Conservation (phyloP, 1,284 basidiomycete genomes). For the Pseudozyma hubeiensis region DNA sequence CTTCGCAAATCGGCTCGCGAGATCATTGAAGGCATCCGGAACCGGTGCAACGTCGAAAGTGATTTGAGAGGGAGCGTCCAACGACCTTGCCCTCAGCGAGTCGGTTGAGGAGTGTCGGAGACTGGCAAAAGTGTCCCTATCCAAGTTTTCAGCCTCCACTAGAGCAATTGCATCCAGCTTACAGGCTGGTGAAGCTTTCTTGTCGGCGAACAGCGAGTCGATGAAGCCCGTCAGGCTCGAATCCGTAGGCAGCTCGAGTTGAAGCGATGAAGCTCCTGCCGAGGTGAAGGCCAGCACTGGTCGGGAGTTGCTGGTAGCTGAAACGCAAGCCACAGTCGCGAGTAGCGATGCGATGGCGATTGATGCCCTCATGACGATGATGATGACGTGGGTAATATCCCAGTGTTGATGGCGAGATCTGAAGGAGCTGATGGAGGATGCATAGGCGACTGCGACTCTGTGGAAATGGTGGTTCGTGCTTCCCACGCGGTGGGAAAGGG, state of each 20-base stretch:
- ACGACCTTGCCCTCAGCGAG: constrained; percentile 34
- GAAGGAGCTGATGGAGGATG: not conserved
- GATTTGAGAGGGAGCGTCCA: constrained; percentile 44
- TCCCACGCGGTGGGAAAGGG: not conserved
- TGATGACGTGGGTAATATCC: not conserved
- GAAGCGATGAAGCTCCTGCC: constrained; percentile 14
- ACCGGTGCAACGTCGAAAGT: constrained; percentile 24
- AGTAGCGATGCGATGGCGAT: constrained; percentile 29
- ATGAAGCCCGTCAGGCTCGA: constrained; percentile 20
- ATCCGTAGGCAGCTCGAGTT: constrained; percentile 22
- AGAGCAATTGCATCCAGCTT: constrained; percentile 26
- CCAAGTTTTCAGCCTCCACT: constrained; percentile 25
- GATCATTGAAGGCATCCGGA: not conserved
- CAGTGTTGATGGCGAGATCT: not conserved
- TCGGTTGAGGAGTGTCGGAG: constrained; percentile 30
- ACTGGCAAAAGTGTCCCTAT: constrained; percentile 23
- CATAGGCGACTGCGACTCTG: not conserved
- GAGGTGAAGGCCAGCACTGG: constrained; percentile 48
- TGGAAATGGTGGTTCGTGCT: constrained; percentile 25
- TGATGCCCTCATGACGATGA: constrained; percentile 26
- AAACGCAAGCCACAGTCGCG: constrained; percentile 24
- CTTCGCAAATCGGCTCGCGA: no score
- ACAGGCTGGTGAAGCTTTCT: constrained; percentile 22
- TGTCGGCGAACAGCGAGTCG: constrained; percentile 23
- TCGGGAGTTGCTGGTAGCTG: constrained; percentile 19